phyloP scores from a whole-genome alignment of 371 early-diverging fungal genomes.

The Paraphysoderma sedebokerense region DNA sequence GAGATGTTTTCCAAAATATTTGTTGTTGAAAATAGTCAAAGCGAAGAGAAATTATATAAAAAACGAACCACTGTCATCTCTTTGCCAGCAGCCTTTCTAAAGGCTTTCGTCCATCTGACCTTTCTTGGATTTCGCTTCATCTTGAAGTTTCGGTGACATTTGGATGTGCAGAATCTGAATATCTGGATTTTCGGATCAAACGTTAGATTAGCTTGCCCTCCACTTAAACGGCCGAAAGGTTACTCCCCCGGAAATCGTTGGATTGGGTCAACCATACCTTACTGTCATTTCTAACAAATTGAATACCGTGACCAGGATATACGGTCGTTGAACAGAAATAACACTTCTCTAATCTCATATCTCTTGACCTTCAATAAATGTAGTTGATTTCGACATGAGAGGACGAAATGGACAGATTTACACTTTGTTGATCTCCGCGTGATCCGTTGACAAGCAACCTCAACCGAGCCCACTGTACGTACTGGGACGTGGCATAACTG shows the following conservation, averaged over 20 bases:
- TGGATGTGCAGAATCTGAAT: constrained; percentile 96
- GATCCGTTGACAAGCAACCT: too few species aligned
- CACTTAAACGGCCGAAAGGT: not conserved
- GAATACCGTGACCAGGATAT: constrained; percentile 98
- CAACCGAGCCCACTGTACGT: too few species aligned
- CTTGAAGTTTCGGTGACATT: constrained; percentile 98
- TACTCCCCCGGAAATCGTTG: too few species aligned
- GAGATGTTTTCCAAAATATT: not conserved
- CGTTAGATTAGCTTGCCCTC: not conserved
- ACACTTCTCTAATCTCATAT: constrained; percentile 98
- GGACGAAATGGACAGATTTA: too few species aligned
- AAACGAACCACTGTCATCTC: constrained; percentile 91
- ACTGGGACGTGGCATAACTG: too few species aligned
- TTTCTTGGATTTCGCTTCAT: constrained; percentile 99
- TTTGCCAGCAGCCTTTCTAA: constrained; percentile 92
- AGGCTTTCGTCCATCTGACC: constrained; percentile 98
- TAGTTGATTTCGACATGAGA: too few species aligned
- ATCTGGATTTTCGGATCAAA: too few species aligned
- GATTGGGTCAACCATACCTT: constrained; percentile 62
- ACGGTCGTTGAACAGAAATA: constrained; percentile 97
- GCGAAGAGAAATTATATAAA: not conserved
- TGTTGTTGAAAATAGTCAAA: not conserved
- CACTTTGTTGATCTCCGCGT: too few species aligned
- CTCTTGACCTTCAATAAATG: too few species aligned
- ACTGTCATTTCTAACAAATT: constrained; percentile 96